These are phyloP conservation scores for Dujonia santamariae DNA, from an alignment of 1,139 yeast genomes.

Conservation along the genomic window DNA sequence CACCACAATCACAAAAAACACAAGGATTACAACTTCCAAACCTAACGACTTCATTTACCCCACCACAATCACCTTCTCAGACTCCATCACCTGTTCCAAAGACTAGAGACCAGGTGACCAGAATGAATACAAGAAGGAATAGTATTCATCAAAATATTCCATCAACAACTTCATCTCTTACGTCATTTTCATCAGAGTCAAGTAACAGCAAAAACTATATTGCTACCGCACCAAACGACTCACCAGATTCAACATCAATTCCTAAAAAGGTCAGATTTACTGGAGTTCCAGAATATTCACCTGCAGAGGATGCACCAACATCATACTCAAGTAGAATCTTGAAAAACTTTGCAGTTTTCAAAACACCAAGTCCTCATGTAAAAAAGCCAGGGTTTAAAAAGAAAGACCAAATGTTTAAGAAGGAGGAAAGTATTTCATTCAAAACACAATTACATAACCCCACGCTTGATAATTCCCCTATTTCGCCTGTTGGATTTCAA, in stretches of 20 bases:
- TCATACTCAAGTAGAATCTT: constrained; percentile 45
- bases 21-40: neutral
- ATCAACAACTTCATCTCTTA: constrained; percentile 9
- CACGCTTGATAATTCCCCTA: too few species aligned
- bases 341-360: constrained; percentile 43
- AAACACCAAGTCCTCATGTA: constrained; percentile 20
- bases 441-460: constrained; percentile 27
- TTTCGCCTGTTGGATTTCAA: neutral
- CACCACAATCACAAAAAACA: constrained; percentile 4
- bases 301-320: constrained; percentile 56
- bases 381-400: constrained; percentile 26
- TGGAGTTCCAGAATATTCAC: constrained; percentile 52
- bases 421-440: constrained; percentile 54
- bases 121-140: constrained; percentile 31
- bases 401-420: constrained; percentile 45
- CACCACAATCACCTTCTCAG: constrained; percentile 1
- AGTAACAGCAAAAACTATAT: too few species aligned
- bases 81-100: constrained; percentile 1
- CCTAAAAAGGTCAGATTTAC: constrained; percentile 47
- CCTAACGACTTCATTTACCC: neutral
- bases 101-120: constrained; percentile 32
- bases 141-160: constrained; percentile 19
- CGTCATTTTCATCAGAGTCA: constrained; percentile 9
- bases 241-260: neutral
- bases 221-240: constrained; percentile 2